phyloP scores from a whole-genome alignment of 345 rosid genomes.

The Trapa incisa region DNA sequence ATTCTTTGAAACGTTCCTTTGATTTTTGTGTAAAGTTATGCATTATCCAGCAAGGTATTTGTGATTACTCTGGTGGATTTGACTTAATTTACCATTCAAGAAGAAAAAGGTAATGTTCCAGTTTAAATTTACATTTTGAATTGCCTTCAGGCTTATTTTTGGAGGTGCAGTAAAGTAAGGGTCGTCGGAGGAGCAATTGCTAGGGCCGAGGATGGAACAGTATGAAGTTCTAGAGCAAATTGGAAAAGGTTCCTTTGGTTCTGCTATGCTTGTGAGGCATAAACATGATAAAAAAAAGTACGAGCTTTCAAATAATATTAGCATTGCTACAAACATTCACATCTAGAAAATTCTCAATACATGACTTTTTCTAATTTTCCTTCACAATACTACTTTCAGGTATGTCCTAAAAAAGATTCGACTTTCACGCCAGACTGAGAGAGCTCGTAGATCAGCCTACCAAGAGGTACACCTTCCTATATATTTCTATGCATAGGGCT shows the following conservation, averaged over 20 bases:
- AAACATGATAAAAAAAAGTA: slow-evolving; percentile 87
- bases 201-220: slow-evolving; percentile 48
- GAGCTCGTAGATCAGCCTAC: slow-evolving; percentile 88
- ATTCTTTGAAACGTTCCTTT: neutral
- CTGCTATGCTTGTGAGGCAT: slow-evolving; percentile 96
- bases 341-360: neutral
- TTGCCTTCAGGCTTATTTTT: neutral
- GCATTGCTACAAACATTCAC: neutral
- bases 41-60: neutral
- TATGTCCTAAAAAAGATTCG: slow-evolving; percentile 89
- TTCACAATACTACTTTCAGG: slow-evolving; percentile 23
- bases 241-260: slow-evolving; percentile 93
- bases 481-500: neutral
- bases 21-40: neutral
- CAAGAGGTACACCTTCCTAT: slow-evolving; percentile 49
- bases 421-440: slow-evolving; percentile 91
- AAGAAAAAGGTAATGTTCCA: neutral
- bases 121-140: neutral
- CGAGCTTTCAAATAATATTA: slow-evolving; percentile 10
- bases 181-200: neutral
- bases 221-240: slow-evolving; percentile 87
- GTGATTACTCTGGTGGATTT: neutral
- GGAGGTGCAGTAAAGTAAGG: neutral
- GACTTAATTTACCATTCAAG: neutral
- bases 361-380: neutral